Conservation (phyloP, 495 filamentous ascomycete species). For the Rusavskia elegans region DNA sequence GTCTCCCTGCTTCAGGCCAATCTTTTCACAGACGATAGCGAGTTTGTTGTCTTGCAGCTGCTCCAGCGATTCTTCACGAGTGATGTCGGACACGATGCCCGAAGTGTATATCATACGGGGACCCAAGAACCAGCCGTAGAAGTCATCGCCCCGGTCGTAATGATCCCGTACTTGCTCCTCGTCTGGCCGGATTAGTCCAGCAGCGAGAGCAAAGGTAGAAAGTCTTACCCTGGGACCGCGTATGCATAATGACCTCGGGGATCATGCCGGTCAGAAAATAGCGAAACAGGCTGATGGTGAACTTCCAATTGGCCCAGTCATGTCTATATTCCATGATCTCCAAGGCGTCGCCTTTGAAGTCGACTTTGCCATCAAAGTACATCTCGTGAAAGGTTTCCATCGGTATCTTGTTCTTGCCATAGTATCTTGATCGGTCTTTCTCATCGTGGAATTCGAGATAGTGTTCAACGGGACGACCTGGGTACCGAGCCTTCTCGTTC, state of each 20-base stretch:
- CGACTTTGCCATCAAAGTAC: conserved; percentile 47
- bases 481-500: conserved; percentile 45
- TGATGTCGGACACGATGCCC: conserved; percentile 50
- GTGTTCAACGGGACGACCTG: conserved; percentile 44
- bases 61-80: conserved; percentile 48
- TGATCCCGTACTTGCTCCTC: conserved; percentile 64
- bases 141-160: conserved; percentile 61
- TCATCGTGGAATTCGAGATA: conserved; percentile 48
- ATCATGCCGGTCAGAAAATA: conserved; percentile 55
- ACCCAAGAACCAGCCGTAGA: conserved; percentile 61
- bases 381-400: conserved; percentile 53
- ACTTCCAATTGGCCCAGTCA: conserved; percentile 55
- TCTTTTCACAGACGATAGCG: conserved; percentile 57
- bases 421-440: conserved; percentile 38
- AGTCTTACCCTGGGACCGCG: conserved; percentile 44
- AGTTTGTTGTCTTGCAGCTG: conserved; percentile 60
- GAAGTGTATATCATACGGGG: conserved; percentile 64
- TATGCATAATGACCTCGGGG: conserved; percentile 52
- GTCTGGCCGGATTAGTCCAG: conserved; percentile 24
- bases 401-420: conserved; percentile 46
- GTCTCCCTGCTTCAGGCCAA: conserved; percentile 44
- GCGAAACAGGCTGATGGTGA: conserved; percentile 48
- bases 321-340: conserved; percentile 48
- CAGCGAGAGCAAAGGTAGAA: background rate
- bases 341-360: conserved; percentile 47